Evolutionary conservation across 345 rosid genomes (phyloP), one percentile per base, ranked within the genome.

Genomic region (Eucalyptus microcorys): DNA sequence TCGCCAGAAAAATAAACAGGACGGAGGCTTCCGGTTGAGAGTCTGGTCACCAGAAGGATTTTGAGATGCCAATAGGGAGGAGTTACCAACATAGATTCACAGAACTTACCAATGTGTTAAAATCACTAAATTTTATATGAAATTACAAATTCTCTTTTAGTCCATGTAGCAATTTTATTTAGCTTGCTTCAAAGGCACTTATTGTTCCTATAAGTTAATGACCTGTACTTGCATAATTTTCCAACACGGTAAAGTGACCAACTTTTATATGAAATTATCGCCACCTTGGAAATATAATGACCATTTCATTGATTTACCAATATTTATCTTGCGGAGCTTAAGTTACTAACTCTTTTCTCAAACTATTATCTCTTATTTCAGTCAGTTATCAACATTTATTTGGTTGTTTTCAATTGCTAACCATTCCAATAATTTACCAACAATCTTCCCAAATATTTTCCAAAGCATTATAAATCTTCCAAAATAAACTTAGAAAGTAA

Each of bases 1-100:
- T 93, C 32, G 94, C 95, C 26, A 90, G 17, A 21, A 94, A 92
- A 4, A 92, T 55, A 30, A 93, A 93, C 47, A 92, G 19, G 37
- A 92, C 91, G 49, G 94, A 93, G 27, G 40, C 68, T 42, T 17
- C 3, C 12, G 91, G 91, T 42, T 92, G 93, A 32, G 86, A 89
- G 71, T 92, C 87, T 40, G 92, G 89, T 93, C 94, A 92, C 8
- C 83, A 40, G 5, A 87, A 7, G 87, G 86, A 84, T 64, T n/a
- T 21, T 32, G 17, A 11, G 27, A 49, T 19, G 55, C 68, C 47
- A 24, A 16, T 17, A 15, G 10, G 34, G 52, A 61, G 34, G 66
- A 49, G 30, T 34, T 64, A 27, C 76, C 40, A 66, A n/a, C 40
- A n/a, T 37, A 45, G 89, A 89, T 40, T 90, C 8, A 32, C 21